Evolutionary conservation across 192 early-diverging fungal genomes (phyloP).

Genomic region (Dissophora ornata): DNA sequence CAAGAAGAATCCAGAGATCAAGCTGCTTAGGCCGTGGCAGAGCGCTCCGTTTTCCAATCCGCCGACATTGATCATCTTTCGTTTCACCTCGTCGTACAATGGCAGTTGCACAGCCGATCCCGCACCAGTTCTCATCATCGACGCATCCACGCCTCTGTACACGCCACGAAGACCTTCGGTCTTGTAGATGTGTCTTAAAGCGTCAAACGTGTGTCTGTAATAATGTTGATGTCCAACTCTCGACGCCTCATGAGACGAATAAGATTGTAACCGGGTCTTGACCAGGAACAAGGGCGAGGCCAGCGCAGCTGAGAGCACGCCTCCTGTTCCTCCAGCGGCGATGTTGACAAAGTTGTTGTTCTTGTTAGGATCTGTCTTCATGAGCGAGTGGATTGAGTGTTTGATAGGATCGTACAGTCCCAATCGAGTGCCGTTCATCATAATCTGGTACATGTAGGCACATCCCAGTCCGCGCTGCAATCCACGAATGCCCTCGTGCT

Average conservation of each 20-base stretch:
- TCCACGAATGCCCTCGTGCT: conserved; percentile 86
- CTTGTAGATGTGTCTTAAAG: conserved; percentile 73
- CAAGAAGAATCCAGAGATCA: conserved; percentile 87
- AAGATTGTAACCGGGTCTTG: conserved; percentile 89
- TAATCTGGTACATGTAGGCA: conserved; percentile 91
- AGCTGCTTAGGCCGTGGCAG: conserved; percentile 80
- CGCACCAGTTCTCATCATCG: conserved; percentile 89
- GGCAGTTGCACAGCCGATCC: conserved; percentile 93
- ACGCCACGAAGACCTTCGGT: conserved; percentile 82
- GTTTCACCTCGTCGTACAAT: conserved; percentile 87
- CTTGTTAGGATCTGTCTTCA: conserved; percentile 51
- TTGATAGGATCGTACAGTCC: conserved; percentile 92
- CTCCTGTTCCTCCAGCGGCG: conserved; percentile 78
- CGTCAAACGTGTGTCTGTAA: conserved; percentile 75
- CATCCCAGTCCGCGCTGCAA: conserved; percentile 85
- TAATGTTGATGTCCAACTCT: conserved; percentile 88
- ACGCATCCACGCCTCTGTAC: conserved; percentile 88
- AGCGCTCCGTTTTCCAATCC: conserved; percentile 67
- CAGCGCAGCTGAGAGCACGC: conserved; percentile 82
- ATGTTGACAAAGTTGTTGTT: conserved; percentile 73
- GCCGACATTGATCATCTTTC: conserved; percentile 65
- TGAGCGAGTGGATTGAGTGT: conserved; percentile 58
- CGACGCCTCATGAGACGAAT: conserved; percentile 68
- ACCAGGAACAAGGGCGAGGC: conserved; percentile 91
- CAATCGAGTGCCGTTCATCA: conserved; percentile 93